Conservation (phyloP, 176 grass and related monocot species). For the Dactylis glomerata region DNA sequence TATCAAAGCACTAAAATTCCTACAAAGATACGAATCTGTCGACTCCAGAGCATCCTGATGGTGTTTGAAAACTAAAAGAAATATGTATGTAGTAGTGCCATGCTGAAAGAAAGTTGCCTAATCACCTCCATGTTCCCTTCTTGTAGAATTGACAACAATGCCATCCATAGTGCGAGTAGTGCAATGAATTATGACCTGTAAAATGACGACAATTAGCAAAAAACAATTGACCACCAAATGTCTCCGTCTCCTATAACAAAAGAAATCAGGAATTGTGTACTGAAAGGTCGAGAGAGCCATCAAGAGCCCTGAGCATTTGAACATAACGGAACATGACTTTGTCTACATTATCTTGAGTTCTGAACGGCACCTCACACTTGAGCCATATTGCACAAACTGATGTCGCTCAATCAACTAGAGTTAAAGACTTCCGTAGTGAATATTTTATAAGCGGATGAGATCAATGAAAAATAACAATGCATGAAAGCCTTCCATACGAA, state of each 20-base stretch:
- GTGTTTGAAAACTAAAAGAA: constrained; percentile 8
- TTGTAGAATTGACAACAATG: constrained; percentile 71
- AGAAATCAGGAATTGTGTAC: neutral
- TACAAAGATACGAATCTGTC: neutral
- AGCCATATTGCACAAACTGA: neutral
- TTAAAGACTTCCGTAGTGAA: neutral
- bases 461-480: neutral
- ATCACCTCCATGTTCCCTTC: constrained; percentile 71
- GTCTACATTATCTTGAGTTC: neutral
- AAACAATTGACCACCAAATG: neutral
- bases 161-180: constrained; percentile 75
- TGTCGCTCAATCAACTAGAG: neutral
- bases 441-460: neutral
- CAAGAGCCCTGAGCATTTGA: neutral
- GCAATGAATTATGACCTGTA: constrained; percentile 87
- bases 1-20: neutral
- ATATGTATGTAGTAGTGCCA: neutral
- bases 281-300: neutral
- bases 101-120: neutral
- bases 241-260: neutral
- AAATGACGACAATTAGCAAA: constrained; percentile 18
- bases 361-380: neutral
- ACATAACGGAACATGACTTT: neutral
- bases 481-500: neutral
- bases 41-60: neutral